Evolutionary conservation across 257 asterid genomes (phyloP), one percentile per base, ranked within the genome.

Genomic region (Capsicum pubescens): DNA sequence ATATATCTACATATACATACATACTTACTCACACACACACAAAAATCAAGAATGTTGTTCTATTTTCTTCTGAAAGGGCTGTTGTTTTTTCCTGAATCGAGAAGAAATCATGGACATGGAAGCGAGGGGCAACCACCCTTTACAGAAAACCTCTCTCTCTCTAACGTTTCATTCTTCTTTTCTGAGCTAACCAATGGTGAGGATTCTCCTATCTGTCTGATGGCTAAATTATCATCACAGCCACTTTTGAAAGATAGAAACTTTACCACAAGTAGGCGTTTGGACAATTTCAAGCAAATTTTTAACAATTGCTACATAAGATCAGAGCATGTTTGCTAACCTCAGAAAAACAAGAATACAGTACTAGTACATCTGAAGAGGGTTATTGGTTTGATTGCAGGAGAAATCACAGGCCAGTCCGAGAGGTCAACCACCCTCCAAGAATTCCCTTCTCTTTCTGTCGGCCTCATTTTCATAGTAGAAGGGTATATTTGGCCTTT

Each of bases 341-440:
- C 76, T 36, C 52, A 5, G 76, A 36, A 50, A 68, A 68, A 68
- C 52, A 68, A 68, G 13, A 68, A 39, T 36, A 36, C 50, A 68
- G 76, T 14, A 67, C 12, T 36, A 14, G 52, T 36, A 68, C 7
- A 36, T 7, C 13, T 66, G 2, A 7, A 68, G 76, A 36, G 52
- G 76, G 76, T 68, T 68, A 21, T 36, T 68, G 52, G 16, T 68
- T 36, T 15, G 48, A 52, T 36, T 68, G 12, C 7, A 36, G 21
- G 26, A 39, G 76, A 68, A 68, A 68, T 68, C 14, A 68, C 36
- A 68, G 76, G 26, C 76, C 76, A 68, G 36, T 14, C 21, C 15
- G 76, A 68, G 7, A 21, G 76, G 76, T 50, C 76, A 68, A 68
- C 76, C 76, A 68, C 76, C 76, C 76, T 68, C 76, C 21, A 36